phyloP scores from a whole-genome alignment of 208 protist genomes.

The Leishmania lainsoni region DNA sequence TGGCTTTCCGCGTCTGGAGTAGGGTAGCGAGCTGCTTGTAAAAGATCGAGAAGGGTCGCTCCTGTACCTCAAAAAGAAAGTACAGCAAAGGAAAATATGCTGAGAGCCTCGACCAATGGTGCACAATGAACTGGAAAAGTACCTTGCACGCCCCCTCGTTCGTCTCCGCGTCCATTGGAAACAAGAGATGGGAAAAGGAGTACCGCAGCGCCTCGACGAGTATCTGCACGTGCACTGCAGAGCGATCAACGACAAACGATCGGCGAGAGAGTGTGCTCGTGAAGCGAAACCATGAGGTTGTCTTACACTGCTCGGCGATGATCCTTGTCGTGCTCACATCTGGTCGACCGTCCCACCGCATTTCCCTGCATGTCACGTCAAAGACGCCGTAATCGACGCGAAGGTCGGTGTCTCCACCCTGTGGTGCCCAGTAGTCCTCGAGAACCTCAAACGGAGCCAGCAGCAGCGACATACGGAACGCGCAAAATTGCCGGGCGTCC shows the following conservation, averaged over 20 bases:
- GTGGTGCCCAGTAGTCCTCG: slow-evolving; percentile 23
- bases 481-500: slow-evolving; percentile 8
- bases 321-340: slow-evolving; percentile 16
- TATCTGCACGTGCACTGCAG: slow-evolving; percentile 26
- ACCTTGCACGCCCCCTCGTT: slow-evolving; percentile 9
- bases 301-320: slow-evolving; percentile 35
- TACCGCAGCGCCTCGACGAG: slow-evolving; percentile 33
- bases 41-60: slow-evolving; percentile 18
- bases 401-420: not conserved
- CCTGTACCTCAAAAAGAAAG: slow-evolving; percentile 36
- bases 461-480: slow-evolving; percentile 24
- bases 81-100: slow-evolving; percentile 35
- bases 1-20: slow-evolving; percentile 14
- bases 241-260: slow-evolving; percentile 32
- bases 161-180: slow-evolving; percentile 14
- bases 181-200: slow-evolving; percentile 29
- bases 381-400: slow-evolving; percentile 14
- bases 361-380: slow-evolving; percentile 16
- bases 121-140: slow-evolving; percentile 25
- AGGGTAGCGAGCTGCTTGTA: slow-evolving; percentile 23
- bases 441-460: slow-evolving; percentile 32
- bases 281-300: slow-evolving; percentile 19
- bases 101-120: slow-evolving; percentile 22
- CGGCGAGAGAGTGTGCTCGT: slow-evolving; percentile 15
- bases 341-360: slow-evolving; percentile 1